Percentiles rank a stretch among this genome's conserved stretches.
These are phyloP conservation scores for Sordariomycetes sp. DNA, from an alignment of 2,329 filamentous ascomycete genomes.

Conservation along the genomic window DNA sequence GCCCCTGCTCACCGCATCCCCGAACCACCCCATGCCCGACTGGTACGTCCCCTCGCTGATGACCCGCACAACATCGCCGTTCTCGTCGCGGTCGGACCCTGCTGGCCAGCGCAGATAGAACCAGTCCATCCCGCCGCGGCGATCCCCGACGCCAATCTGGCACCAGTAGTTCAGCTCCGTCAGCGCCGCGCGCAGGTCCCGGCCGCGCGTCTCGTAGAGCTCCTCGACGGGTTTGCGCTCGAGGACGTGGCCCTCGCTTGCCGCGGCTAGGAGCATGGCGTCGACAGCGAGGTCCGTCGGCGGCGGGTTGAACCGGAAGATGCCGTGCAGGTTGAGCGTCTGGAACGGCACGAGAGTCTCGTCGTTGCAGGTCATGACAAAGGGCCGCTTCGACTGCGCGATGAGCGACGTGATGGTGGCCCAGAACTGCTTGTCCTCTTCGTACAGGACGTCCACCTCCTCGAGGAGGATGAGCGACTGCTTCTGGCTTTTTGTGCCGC, in stretches of 20 bases:
- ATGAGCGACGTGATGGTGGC: conserved; percentile 68
- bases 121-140: conserved; percentile 84
- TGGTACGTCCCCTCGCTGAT: conserved; percentile 73
- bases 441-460: conserved; percentile 87
- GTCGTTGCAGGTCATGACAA: conserved; percentile 92
- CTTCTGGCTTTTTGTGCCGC: conserved; percentile 52
- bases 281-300: conserved; percentile 62
- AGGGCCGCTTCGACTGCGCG: conserved; percentile 75
- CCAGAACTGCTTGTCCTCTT: conserved; percentile 96
- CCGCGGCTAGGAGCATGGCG: conserved; percentile 71
- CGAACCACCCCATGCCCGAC: conserved; percentile 67
- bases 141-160: conserved; percentile 85
- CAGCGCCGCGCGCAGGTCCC: conserved; percentile 72
- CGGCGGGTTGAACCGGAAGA: conserved; percentile 64
- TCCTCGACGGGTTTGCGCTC: conserved; percentile 53
- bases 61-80: conserved; percentile 62
- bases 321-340: conserved; percentile 69
- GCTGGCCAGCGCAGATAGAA: conserved; percentile 69
- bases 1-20: conserved; percentile 35
- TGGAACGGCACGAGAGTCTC: conserved; percentile 71
- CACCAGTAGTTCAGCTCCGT: conserved; percentile 93
- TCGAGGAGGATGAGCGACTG: conserved; percentile 92
- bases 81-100: conserved; percentile 56
- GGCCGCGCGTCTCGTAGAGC: conserved; percentile 58
- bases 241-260: conserved; percentile 79